A percentile compares a stretch with the other conserved stretches of the same genome.
These are phyloP conservation scores for Chimonanthus salicifolius DNA, from an alignment of 164 flowering plant genomes.

Conservation along the genomic window DNA sequence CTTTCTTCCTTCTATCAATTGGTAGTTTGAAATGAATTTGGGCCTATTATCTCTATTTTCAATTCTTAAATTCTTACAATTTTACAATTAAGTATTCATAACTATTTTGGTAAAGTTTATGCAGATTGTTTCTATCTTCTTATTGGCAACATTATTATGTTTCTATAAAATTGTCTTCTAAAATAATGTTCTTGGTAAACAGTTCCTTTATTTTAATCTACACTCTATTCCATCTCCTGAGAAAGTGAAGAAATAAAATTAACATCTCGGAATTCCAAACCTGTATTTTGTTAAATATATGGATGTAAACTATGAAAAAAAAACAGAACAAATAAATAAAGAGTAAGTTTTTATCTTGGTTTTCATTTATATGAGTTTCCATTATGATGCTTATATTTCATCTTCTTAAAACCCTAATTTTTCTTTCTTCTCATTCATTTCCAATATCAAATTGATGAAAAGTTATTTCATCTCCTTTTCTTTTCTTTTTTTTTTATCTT, in stretches of 20 bases:
- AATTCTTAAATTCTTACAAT: neutral
- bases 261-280: too few species aligned
- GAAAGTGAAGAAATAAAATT: too few species aligned
- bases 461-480: slow-evolving; percentile 6
- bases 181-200: neutral
- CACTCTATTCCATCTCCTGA: slow-evolving; percentile 4
- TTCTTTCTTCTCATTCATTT: neutral
- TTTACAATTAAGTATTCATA: neutral
- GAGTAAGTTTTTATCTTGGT: neutral
- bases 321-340: too few species aligned
- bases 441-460: neutral
- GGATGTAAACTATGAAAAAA: neutral
- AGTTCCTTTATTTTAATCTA: neutral
- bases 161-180: neutral
- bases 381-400: neutral
- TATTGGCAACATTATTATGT: neutral
- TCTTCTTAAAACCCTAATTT: neutral
- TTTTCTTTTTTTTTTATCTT: too few species aligned
- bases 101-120: neutral
- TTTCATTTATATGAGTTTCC: too few species aligned
- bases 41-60: neutral
- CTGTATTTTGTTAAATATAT: too few species aligned
- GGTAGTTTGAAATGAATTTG: neutral
- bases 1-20: neutral
- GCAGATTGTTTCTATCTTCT: neutral